Percentiles rank a stretch among this genome's conserved stretches.
Conservation (phyloP, 164 flowering plant species). For the Nelumbo lutea region DNA sequence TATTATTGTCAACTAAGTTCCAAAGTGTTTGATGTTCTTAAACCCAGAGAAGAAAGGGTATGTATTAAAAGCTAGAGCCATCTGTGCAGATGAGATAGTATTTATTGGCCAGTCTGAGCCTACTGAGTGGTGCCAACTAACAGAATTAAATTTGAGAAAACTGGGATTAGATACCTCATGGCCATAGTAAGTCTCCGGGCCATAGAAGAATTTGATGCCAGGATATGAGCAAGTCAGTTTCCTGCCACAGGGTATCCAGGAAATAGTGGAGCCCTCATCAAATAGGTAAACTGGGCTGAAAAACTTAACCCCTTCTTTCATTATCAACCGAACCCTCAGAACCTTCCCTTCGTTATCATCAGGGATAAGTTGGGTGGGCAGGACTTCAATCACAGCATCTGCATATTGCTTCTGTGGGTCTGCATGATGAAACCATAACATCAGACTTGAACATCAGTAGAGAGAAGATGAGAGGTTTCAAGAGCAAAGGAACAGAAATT, state of each 20-base stretch:
- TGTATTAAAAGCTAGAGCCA: too few species aligned
- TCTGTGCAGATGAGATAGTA: too few species aligned
- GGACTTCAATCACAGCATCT: conserved; percentile 93
- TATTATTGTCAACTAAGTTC: too few species aligned
- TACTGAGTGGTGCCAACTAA: background rate
- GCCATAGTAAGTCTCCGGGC: conserved; percentile 76
- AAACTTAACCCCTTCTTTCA: conserved; percentile 82
- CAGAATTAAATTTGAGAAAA: background rate
- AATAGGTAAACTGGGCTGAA: conserved; percentile 92
- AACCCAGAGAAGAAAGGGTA: too few species aligned
- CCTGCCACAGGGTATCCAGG: conserved; percentile 98
- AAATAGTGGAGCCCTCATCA: conserved; percentile 91
- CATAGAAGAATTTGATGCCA: conserved; percentile 88
- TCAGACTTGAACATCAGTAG: background rate
- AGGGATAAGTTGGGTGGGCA: conserved; percentile 89
- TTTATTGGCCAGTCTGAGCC: too few species aligned
- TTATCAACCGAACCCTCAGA: conserved; percentile 76
- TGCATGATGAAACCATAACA: conserved; percentile 24
- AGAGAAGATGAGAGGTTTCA: background rate
- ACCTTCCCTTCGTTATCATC: conserved; percentile 87
- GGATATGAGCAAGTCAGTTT: conserved; percentile 98
- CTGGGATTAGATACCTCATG: conserved; percentile 53
- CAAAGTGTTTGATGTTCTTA: too few species aligned
- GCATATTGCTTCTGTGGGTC: conserved; percentile 98
- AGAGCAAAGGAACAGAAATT: too few species aligned